Evolutionary conservation across 2,329 filamentous ascomycete genomes (phyloP), one percentile per base, ranked within the genome.

Genomic region (Xylariaceae sp.): DNA sequence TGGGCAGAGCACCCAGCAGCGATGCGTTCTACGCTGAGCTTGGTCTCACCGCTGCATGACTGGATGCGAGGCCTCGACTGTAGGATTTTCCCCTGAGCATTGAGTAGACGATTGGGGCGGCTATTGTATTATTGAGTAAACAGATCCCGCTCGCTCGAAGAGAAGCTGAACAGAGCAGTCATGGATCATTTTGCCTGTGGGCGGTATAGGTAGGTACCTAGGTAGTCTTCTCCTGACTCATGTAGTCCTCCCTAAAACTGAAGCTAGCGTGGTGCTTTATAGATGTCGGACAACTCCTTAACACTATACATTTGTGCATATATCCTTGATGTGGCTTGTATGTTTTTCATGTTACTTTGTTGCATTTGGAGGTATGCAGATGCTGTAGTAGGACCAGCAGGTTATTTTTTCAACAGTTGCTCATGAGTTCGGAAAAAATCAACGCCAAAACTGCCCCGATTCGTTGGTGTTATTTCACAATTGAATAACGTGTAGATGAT

Each of bases 11-110:
- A 75, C 91, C 91, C 0, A 91, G 83, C 71, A 87, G 85, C 0
- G 89, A 94, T 70, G 85, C 90, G 1, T 95, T 95, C 69, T 94
- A 93, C 74, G 82, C 84, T 74, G 90, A 94, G 71, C 77, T 95
- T 47, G 91, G 91, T 2, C 67, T 82, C 21, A 63, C 64, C 4
- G 59, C 65, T 12, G 58, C 58, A 33, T 63, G 53, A 61, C 44
- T 58, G 12, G 43, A 34, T n/a, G 23, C 23, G 17, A 60, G 50
- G 37, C 26, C 51, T 29, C 49, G 48, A 23, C 29, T 61, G 44
- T 58, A 60, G 34, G 16, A 44, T 19, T 26, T 47, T n/a, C n/a
- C n/a, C 12, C 19, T 36, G 53, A 56, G n/a, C 26, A 53, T 34
- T 21, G 3, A 31, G n/a, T 40, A 61, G 37, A 46, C 26, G 24